Evolutionary conservation across 163 green algal genomes (phyloP).

Genomic region (Chlorella variabilis): DNA sequence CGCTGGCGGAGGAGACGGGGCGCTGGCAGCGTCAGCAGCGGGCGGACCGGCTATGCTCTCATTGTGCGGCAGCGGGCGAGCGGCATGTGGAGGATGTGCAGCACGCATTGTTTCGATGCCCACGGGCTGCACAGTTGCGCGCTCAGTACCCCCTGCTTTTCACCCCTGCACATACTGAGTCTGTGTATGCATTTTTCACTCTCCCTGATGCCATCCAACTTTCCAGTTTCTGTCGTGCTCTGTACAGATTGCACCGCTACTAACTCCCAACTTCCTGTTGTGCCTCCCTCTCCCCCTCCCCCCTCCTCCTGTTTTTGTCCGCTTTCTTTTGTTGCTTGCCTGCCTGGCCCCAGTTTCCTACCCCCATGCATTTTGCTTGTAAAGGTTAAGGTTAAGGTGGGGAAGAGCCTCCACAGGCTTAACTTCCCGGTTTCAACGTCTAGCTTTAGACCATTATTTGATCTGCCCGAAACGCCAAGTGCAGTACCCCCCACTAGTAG

Average conservation of each 20-base stretch:
- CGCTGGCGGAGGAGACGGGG: slow-evolving; percentile 4
- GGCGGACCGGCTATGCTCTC: not conserved
- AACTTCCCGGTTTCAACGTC: too few relatives aligned
- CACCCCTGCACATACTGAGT: not conserved
- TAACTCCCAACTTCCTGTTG: not conserved
- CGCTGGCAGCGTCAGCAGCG: not conserved
- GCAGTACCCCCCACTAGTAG: too few relatives aligned
- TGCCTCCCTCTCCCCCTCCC: not conserved
- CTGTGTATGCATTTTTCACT: not conserved
- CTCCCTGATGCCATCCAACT: not conserved
- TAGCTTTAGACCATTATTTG: too few relatives aligned
- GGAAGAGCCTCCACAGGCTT: too few relatives aligned
- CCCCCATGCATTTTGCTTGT: not conserved
- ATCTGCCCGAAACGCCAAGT: too few relatives aligned
- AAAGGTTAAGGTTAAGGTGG: too few relatives aligned
- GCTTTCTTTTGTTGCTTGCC: not conserved
- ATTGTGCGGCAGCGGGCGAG: slow-evolving; percentile 1
- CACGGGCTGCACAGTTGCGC: not conserved
- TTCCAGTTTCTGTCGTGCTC: not conserved
- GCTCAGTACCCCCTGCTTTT: not conserved
- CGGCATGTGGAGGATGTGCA: not conserved
- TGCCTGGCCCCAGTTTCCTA: not conserved
- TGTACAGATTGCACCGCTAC: not conserved
- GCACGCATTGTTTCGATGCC: not conserved
- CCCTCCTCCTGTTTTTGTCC: not conserved